Conservation (phyloP, 192 early-diverging fungal species). For the Backusella mclennaniae region DNA sequence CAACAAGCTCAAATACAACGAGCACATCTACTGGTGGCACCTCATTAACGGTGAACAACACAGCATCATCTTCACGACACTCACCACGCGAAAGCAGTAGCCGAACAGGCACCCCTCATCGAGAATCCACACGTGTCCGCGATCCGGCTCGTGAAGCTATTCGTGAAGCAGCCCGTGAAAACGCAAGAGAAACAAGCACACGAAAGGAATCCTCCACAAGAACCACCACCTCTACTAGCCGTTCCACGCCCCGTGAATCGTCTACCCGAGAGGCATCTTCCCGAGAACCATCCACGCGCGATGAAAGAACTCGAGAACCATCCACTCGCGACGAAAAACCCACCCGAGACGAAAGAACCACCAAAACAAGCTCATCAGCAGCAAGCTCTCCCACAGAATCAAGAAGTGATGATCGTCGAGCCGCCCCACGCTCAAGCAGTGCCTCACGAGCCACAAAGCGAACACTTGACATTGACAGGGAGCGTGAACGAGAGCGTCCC, state of each 20-base stretch:
- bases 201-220: neutral
- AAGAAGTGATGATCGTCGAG: neutral
- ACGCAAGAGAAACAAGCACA: neutral
- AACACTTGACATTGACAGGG: neutral
- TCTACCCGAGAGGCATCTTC: no score
- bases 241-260: neutral
- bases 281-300: neutral
- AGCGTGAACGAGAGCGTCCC: neutral
- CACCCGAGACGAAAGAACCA: neutral
- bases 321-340: neutral
- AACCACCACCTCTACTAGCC: neutral
- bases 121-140: neutral
- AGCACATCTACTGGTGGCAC: neutral
- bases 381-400: neutral
- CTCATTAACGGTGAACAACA: neutral
- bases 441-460: neutral
- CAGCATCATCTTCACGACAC: neutral
- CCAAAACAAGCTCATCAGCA: neutral
- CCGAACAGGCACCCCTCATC: neutral
- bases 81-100: conserved; percentile 4
- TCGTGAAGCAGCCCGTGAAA: conserved; percentile 22
- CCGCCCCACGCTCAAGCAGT: neutral
- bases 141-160: conserved; percentile 24
- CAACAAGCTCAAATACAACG: neutral
- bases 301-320: neutral